Evolutionary conservation across 169 alveolate species (phyloP), one percentile per base, ranked within the genome.

Genomic region (Pseudocohnilembus persalinus): DNA sequence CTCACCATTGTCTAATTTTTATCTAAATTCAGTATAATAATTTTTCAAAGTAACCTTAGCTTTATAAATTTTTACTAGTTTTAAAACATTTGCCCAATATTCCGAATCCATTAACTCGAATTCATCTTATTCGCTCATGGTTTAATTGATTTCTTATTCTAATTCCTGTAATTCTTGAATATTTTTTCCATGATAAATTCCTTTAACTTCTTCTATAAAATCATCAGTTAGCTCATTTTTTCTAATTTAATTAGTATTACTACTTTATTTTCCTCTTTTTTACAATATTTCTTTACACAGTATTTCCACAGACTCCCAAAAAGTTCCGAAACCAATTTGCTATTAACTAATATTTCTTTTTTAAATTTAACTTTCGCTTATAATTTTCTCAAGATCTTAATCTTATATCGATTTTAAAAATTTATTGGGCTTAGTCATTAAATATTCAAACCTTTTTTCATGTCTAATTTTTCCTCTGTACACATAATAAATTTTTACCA

Each of bases 51-150:
- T 29, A 26, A 32, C 31, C 31, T 82, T 74, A 15, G 78, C 74
- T 63, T 73, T 26, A n/a, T n/a, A n/a, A n/a, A n/a, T n/a, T n/a
- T n/a, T 95, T 28, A 96, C 87, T 76, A 89, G 92, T 34, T 92
- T 88, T 0, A 95, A 90, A 24, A 95, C 83, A 6, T 84, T 82
- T 34, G 90, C 93, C 98, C 98, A 96, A 83, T 94, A 96, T 24
- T 84, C 87, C 29, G 92, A 81, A 78, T 96, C 97, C 0, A 89
- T 82, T 29, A 85, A 77, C 16, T 82, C 93, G 74, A 73, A 83
- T 28, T 81, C 75, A 72, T 88, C 90, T 29, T n/a, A n/a, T n/a
- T 83, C 68, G 76, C 87, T 76, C 16, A 96, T 68, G 77, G 84
- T 91, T 33, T 89, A 74, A 80, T 92, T 85, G 0, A 96, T 96